Conservation (phyloP, 139 green algal species). For the Volvox africanus region DNA sequence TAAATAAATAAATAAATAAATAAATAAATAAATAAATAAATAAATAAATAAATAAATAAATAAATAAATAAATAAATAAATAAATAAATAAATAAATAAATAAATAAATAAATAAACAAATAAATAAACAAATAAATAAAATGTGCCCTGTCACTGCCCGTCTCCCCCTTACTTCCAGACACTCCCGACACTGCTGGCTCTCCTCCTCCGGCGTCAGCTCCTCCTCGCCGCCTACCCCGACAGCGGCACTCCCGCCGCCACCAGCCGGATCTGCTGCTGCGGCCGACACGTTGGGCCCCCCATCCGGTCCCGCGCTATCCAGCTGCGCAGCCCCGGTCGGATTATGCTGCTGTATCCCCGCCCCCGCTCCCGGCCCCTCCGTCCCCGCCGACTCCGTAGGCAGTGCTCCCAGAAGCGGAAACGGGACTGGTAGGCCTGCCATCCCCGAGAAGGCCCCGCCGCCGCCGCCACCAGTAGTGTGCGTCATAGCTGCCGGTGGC, state of each 20-base stretch:
- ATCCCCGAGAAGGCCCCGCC: neutral
- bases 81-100: too few relatives aligned
- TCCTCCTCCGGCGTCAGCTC: conserved; percentile 9
- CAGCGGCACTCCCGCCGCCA: neutral
- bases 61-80: too few relatives aligned
- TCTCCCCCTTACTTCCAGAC: conserved; percentile 4
- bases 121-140: too few relatives aligned
- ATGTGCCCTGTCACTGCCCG: too few relatives aligned
- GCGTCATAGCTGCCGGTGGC: neutral
- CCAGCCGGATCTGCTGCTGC: neutral
- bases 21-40: too few relatives aligned
- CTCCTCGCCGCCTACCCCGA: neutral
- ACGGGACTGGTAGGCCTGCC: conserved; percentile 5
- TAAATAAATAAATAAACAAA: too few relatives aligned
- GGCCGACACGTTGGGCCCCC: too few relatives aligned
- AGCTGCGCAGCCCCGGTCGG: neutral
- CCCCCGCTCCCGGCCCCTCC: neutral
- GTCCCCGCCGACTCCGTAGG: neutral
- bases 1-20: too few relatives aligned
- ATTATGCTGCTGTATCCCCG: neutral
- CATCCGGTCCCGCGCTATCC: neutral
- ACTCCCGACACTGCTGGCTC: neutral
- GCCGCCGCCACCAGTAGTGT: neutral
- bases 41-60: too few relatives aligned
- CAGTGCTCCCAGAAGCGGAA: neutral